A percentile compares a stretch with the other conserved stretches of the same genome.
phyloP scores from a whole-genome alignment of 139 green algal species.

The Chlamydomonas incerta region DNA sequence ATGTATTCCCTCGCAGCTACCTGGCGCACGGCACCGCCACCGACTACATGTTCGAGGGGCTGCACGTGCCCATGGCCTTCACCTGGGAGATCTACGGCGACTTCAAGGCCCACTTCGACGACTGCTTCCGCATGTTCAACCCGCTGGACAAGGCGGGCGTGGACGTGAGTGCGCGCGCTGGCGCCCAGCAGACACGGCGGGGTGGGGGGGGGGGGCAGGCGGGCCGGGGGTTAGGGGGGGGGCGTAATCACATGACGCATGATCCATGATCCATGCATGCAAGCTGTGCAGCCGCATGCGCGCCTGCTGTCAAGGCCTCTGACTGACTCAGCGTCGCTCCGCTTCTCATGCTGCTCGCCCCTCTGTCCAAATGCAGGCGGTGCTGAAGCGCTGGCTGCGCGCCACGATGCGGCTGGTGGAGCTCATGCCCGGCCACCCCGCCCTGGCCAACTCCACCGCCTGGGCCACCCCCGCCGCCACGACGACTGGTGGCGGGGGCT shows the following conservation, averaged over 20 bases:
- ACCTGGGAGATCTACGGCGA: constrained; percentile 99
- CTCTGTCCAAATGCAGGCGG: background rate
- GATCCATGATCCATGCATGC: too few relatives aligned
- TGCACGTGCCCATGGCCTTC: constrained; percentile 83
- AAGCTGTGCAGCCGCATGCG: too few relatives aligned
- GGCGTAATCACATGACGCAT: too few relatives aligned
- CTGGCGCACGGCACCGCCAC: constrained; percentile 96
- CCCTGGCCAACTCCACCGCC: constrained; percentile 5
- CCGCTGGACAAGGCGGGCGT: constrained; percentile 69
- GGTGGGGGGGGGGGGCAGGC: too few relatives aligned
- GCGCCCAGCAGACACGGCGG: too few relatives aligned
- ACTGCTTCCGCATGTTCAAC: constrained; percentile 99
- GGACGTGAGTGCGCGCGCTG: constrained; percentile 38
- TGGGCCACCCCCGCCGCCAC: background rate
- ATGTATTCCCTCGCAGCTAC: constrained; percentile 84
- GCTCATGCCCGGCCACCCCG: constrained; percentile 77
- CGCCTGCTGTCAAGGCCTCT: too few relatives aligned
- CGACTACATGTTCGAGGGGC: constrained; percentile 92
- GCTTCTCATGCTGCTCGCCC: too few relatives aligned
- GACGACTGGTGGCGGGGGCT: too few relatives aligned
- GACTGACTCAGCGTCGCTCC: too few relatives aligned
- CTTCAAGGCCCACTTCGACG: constrained; percentile 76
- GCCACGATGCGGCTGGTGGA: constrained; percentile 75
- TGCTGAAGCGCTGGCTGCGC: constrained; percentile 68
- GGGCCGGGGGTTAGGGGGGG: too few relatives aligned